Evolutionary conservation across 441 rosid genomes (phyloP), one percentile per base, ranked within the genome.

Genomic region (Gossypium laxum): DNA sequence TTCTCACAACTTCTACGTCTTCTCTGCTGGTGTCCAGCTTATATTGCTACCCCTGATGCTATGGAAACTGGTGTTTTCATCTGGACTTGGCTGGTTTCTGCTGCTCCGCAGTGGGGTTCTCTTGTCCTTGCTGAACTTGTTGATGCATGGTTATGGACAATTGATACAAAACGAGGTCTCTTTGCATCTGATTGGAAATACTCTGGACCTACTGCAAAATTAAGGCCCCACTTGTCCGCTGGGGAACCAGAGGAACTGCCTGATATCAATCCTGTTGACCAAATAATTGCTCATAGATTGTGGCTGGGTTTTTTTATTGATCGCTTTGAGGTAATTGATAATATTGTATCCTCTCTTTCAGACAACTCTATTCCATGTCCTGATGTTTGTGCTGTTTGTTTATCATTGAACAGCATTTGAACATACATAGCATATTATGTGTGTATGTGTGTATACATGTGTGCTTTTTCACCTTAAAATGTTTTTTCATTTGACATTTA

Each of bases 101-200:
- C 98, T 72, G 96, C 98, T 78, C 96, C 99, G 19, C 91, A 88
- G 75, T 80, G 91, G 72, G 98, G 92, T 21, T 89, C 96, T 74
- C 86, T 95, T 70, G 89, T 95, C 81, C 96, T 95, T 76, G 92
- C 98, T 0, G 98, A 95, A 82, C 98, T 95, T 77, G 98, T 95
- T 76, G 99, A 92, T 89, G 99, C 99, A 71, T 95, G 99, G 99
- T 78, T 91, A 74, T 95, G 99, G 99, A 92, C 98, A 79, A 91
- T 95, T 75, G 99, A 92, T 76, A 91, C 93, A 17, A 95, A 91
- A 75, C 85, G 96, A 50, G 99, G 99, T 66, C 93, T 95, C 67
- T 95, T 95, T 84, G 96, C 96, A 11, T 87, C 85, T 84, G 97
- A 92, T 60, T 85, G 83, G 68, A 86, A 84, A 74, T 89, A 82